Evolutionary conservation across 2,329 filamentous ascomycete species (phyloP).

Genomic region (Septoria petroselini): DNA sequence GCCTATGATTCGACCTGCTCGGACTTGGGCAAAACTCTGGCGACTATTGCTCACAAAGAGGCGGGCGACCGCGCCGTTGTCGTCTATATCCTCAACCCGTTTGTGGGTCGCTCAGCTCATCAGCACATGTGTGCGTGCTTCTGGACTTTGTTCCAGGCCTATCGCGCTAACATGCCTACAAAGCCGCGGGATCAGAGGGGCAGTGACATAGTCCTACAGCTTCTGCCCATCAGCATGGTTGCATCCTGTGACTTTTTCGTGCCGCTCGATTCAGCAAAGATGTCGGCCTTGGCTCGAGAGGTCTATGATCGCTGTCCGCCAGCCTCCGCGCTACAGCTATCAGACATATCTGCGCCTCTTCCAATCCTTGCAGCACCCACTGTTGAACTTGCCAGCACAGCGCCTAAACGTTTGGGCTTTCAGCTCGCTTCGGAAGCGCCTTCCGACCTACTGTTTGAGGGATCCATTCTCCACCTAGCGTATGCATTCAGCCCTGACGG

Average conservation of each 20-base stretch:
- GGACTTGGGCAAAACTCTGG: constrained; percentile 32
- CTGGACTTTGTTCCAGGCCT: constrained; percentile 66
- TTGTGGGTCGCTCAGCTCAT: constrained; percentile 36
- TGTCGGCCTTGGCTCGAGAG: constrained; percentile 59
- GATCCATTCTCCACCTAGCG: constrained; percentile 74
- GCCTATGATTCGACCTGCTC: constrained; percentile 28
- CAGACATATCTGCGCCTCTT: constrained; percentile 37
- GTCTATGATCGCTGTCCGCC: constrained; percentile 71
- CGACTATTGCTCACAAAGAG: constrained; percentile 25
- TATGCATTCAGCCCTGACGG: constrained; percentile 74
- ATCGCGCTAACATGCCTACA: constrained; percentile 63
- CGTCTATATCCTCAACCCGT: constrained; percentile 72
- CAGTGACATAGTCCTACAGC: constrained; percentile 69
- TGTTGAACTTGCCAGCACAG: constrained; percentile 66
- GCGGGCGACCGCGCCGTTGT: constrained; percentile 57
- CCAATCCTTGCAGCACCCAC: constrained; percentile 61
- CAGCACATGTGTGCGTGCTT: constrained; percentile 73
- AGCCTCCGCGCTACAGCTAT: constrained; percentile 34
- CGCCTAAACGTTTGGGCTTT: constrained; percentile 72
- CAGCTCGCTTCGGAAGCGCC: constrained; percentile 66
- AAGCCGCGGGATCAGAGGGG: constrained; percentile 49
- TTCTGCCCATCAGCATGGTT: constrained; percentile 67
- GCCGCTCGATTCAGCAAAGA: constrained; percentile 59
- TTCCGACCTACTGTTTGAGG: constrained; percentile 70
- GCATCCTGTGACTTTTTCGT: constrained; percentile 62